A percentile compares a stretch with the other conserved stretches of the same genome.
Conservation (phyloP, 208 protist species). For the Strigomonas oncopelti region DNA sequence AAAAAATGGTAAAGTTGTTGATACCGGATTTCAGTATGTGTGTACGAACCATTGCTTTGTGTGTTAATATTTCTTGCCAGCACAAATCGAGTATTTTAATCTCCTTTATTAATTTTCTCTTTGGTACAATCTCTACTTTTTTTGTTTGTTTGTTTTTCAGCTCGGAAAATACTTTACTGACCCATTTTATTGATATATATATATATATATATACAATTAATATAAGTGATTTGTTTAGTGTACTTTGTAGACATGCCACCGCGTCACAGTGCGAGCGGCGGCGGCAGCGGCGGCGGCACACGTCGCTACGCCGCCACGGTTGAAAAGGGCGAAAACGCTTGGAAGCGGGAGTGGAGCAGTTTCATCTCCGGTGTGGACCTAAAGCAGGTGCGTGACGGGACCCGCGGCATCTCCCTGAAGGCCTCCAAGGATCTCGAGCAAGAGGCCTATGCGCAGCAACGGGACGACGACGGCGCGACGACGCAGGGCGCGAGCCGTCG, state of each 20-base stretch:
- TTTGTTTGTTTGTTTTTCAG: slow-evolving; percentile 5
- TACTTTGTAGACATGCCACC: too few species aligned
- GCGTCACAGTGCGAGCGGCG: not conserved
- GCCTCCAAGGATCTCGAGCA: slow-evolving; percentile 56
- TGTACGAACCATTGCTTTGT: too few species aligned
- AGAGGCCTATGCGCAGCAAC: not conserved
- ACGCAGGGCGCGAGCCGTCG: slow-evolving; percentile 1
- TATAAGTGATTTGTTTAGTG: too few species aligned
- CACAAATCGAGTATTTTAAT: too few species aligned
- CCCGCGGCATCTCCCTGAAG: slow-evolving; percentile 47
- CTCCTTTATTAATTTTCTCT: too few species aligned
- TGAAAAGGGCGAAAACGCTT: slow-evolving; percentile 78
- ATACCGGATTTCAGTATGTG: too few species aligned
- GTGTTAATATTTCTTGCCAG: too few species aligned
- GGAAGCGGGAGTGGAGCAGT: slow-evolving; percentile 76
- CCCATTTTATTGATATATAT: too few species aligned
- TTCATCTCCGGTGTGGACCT: slow-evolving; percentile 84
- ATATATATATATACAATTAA: too few species aligned
- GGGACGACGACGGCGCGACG: slow-evolving; percentile 1
- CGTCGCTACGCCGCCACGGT: slow-evolving; percentile 69
- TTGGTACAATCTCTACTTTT: too few species aligned
- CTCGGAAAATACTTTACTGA: too few species aligned
- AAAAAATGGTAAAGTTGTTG: too few species aligned
- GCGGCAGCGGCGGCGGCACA: not conserved
- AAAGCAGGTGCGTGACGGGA: slow-evolving; percentile 69